Conservation (phyloP, 257 asterid genomes). For the Ballota nigra region DNA sequence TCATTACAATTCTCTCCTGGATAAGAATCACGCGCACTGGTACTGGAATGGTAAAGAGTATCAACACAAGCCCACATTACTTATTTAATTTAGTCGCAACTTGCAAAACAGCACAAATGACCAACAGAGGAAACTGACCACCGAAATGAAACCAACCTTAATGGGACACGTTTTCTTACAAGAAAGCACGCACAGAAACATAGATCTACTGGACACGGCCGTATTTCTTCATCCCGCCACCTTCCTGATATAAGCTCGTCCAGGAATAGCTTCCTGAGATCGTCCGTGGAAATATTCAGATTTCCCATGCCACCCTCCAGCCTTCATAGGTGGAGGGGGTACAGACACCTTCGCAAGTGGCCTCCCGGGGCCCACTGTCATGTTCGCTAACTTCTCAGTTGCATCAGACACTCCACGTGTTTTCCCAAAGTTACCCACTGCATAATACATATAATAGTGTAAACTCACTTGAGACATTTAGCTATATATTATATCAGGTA, state of each 20-base stretch:
- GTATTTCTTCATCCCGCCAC: conserved; percentile 62
- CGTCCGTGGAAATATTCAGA: conserved; percentile 49
- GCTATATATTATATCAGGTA: neutral
- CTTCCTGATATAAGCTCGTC: conserved; percentile 60
- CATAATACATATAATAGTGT: conserved; percentile 12
- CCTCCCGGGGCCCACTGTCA: conserved; percentile 51
- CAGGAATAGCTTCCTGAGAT: conserved; percentile 59
- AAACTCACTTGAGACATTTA: neutral
- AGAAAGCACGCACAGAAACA: neutral
- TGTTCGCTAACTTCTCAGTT: conserved; percentile 53
- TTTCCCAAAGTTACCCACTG: conserved; percentile 39
- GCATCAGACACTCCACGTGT: conserved; percentile 45
- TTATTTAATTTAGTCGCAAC: neutral
- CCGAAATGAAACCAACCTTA: neutral
- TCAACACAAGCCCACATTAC: neutral
- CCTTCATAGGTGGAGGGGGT: conserved; percentile 75
- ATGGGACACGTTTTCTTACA: neutral
- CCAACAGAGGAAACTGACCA: neutral
- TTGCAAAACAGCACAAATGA: neutral
- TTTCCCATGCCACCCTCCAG: conserved; percentile 90
- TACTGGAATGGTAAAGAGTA: neutral
- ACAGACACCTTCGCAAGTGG: conserved; percentile 42
- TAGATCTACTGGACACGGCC: neutral
- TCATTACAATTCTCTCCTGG: neutral
- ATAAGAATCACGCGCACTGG: neutral